Conservation (phyloP, 192 early-diverging fungal genomes). For the Podila epigama region DNA sequence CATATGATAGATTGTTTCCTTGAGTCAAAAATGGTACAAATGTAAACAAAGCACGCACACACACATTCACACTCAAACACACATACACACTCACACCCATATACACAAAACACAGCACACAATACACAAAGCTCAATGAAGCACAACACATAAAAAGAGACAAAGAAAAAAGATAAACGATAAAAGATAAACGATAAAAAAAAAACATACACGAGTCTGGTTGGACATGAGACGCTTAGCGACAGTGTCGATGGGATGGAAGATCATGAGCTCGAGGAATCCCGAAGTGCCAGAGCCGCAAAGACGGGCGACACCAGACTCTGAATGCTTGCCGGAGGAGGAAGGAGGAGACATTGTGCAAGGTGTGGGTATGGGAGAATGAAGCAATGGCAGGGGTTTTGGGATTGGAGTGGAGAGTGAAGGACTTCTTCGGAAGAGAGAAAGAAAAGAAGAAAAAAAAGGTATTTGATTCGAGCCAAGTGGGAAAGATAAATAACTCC, state of each 20-base stretch:
- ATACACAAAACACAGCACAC: too few relatives aligned
- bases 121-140: neutral
- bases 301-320: constrained; percentile 86
- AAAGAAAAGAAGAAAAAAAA: too few relatives aligned
- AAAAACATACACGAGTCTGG: constrained; percentile 69
- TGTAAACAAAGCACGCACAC: too few relatives aligned
- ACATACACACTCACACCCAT: too few relatives aligned
- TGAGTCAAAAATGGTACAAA: too few relatives aligned
- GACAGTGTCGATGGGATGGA: constrained; percentile 98
- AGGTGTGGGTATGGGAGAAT: neutral
- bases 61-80: too few relatives aligned
- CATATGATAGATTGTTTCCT: neutral
- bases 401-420: constrained; percentile 3
- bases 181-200: neutral
- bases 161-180: neutral
- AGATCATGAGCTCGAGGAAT: constrained; percentile 92
- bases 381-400: too few relatives aligned
- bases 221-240: constrained; percentile 98
- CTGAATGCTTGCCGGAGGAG: constrained; percentile 71
- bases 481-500: too few relatives aligned
- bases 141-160: neutral
- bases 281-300: constrained; percentile 89
- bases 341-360: constrained; percentile 57
- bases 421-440: too few relatives aligned
- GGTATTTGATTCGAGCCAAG: too few relatives aligned